phyloP scores from a whole-genome alignment of 176 grass and related monocot genomes.

The Rhynchospora pubera region DNA sequence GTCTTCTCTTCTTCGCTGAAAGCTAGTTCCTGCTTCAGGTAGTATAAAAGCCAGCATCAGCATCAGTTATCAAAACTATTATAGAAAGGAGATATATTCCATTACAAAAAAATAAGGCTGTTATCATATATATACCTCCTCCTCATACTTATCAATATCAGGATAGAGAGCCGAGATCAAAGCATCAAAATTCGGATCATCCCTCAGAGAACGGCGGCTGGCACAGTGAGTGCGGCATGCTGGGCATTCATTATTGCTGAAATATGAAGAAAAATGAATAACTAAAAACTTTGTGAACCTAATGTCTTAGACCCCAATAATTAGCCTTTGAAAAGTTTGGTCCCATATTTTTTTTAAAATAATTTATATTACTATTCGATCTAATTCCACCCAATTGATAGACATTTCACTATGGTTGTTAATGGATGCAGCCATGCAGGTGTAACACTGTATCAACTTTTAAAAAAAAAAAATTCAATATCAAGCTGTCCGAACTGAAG shows the following conservation, averaged over 20 bases:
- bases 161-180: slow-evolving; percentile 70
- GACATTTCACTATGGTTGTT: neutral
- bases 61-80: neutral
- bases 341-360: neutral
- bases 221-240: slow-evolving; percentile 78
- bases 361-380: neutral
- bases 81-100: neutral
- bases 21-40: slow-evolving; percentile 58
- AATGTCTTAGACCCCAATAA: neutral
- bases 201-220: slow-evolving; percentile 73
- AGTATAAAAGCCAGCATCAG: slow-evolving; percentile 4
- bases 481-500: neutral
- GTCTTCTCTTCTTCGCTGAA: slow-evolving; percentile 61
- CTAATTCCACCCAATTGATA: neutral
- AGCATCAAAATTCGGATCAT: slow-evolving; percentile 78
- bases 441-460: neutral
- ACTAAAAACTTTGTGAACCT: neutral
- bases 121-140: slow-evolving; percentile 43
- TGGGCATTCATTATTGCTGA: slow-evolving; percentile 78
- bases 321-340: neutral
- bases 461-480: neutral
- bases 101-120: neutral
- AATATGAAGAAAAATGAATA: slow-evolving; percentile 3
- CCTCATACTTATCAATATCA: slow-evolving; percentile 86
- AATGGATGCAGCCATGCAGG: neutral